phyloP scores from a whole-genome alignment of 306 rosid genomes.

The Ormosia semicastrata region DNA sequence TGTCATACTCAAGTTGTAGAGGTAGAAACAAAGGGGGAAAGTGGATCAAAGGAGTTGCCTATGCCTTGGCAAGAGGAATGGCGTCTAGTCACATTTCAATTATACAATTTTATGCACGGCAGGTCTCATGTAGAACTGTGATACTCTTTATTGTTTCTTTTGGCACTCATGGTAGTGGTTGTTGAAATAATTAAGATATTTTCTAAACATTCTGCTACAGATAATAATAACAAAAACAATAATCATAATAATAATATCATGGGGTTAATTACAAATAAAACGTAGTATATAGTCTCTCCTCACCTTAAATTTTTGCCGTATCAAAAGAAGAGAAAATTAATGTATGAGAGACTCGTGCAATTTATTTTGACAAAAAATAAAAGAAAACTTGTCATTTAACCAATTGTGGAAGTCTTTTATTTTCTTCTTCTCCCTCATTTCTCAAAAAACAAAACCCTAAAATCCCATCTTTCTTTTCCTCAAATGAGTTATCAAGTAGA shows the following conservation, averaged over 20 bases:
- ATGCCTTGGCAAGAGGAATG: constrained; percentile 20
- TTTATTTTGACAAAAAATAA: neutral
- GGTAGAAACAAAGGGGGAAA: neutral
- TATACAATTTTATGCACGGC: neutral
- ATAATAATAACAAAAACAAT: neutral
- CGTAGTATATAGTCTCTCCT: neutral
- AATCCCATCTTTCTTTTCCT: neutral
- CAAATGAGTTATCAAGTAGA: neutral
- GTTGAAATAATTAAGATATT: neutral
- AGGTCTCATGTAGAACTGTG: neutral
- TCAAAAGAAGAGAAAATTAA: neutral
- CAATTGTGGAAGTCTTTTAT: neutral
- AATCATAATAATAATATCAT: neutral
- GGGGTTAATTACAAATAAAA: neutral
- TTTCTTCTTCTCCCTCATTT: neutral
- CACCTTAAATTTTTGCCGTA: too few species aligned
- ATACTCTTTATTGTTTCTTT: neutral
- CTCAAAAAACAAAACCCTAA: neutral
- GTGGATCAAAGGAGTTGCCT: constrained; percentile 5
- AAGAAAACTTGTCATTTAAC: neutral
- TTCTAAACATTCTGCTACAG: neutral
- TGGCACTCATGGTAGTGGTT: neutral
- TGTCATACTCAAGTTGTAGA: constrained; percentile 28
- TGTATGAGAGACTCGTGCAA: neutral
- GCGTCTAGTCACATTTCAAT: constrained; percentile 34